Evolutionary conservation across 768 basidiomycete species (phyloP), one percentile per base, ranked within the genome.

Genomic region (Leucosporidium creatinivorum): DNA sequence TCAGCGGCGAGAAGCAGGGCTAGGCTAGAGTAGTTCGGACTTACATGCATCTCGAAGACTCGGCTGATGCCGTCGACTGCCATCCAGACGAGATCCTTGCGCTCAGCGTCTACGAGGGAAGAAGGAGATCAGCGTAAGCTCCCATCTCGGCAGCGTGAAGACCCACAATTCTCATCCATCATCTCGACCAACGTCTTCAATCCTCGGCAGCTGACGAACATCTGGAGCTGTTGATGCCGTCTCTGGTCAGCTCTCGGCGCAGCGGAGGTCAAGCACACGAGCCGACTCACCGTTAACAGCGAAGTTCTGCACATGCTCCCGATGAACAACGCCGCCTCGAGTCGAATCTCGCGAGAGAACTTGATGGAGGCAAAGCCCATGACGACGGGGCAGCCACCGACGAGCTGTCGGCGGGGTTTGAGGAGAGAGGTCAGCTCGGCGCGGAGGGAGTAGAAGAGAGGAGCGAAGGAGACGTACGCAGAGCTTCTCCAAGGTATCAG

Each of bases 161-260:
- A 54, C 67, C 10, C 83, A 80, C 93, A 98, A 78, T 93, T 92
- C 79, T 97, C 96, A 76, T 99, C 94, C 17, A 99, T 83, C 61
- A 98, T 87, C 73, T 98, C 93, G 6, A 98, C 94, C 0, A 99
- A 83, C 33, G 93, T 89, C 75, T 89, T 89, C 62, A 99, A 82
- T 7, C 96, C 96, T 26, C 94, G 93, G 76, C 94, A 99, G 23
- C 91, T 89, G 69, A 98, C 96, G 80, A 98, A 97, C 94, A 97
- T 98, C 76, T 98, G 94, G 49, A 98, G 80, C 72, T 74, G 13
- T 7, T 33, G 5, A 23, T 1, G 10, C 15, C 4, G 3, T 21
- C 6, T 18, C 23, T 5, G 25, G 18, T 50, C 61, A 51, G 61
- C 28, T 30, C 28, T 30, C 9, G 25, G 18, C 39, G 36, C 48